phyloP scores from a whole-genome alignment of 2,329 filamentous ascomycete species.

The Neofusicoccum umdonicola region DNA sequence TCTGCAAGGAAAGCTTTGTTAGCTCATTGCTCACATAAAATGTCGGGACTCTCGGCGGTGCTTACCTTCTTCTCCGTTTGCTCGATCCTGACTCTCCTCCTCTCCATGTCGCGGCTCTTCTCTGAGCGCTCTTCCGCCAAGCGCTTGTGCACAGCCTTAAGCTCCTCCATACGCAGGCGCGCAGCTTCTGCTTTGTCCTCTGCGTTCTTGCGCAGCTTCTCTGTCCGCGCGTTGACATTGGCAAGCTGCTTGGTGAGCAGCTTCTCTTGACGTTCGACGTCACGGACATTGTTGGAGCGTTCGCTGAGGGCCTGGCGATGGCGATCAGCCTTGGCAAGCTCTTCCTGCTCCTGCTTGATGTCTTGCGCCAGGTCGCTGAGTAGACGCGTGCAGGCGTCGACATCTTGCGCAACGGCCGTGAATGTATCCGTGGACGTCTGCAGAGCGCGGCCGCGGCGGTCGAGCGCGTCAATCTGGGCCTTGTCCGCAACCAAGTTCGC shows the following conservation, averaged over 20 bases:
- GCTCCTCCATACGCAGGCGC: conserved; percentile 84
- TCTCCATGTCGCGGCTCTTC: conserved; percentile 89
- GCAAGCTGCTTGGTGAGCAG: conserved; percentile 79
- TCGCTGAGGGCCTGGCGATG: conserved; percentile 87
- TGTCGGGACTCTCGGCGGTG: background rate
- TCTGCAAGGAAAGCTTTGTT: conserved; percentile 52
- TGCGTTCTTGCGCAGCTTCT: conserved; percentile 76
- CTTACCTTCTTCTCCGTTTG: conserved; percentile 97
- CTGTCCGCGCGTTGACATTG: conserved; percentile 84
- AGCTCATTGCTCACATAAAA: background rate
- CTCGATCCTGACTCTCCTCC: conserved; percentile 87
- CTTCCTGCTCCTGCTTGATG: conserved; percentile 86
- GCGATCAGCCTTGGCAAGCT: conserved; percentile 72
- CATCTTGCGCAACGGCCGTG: conserved; percentile 76
- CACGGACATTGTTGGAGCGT: conserved; percentile 81
- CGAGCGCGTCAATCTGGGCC: conserved; percentile 79
- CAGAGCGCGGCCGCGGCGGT: conserved; percentile 81
- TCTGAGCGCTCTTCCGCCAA: conserved; percentile 81
- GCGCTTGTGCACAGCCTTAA: conserved; percentile 74
- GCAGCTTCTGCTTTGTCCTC: conserved; percentile 78
- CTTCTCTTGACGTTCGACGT: conserved; percentile 85
- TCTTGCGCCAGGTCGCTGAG: conserved; percentile 85
- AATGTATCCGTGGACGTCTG: conserved; percentile 93
- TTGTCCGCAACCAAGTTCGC: conserved; percentile 77
- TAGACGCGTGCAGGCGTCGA: conserved; percentile 82